Percentiles rank a stretch among this genome's conserved stretches.
Conservation (phyloP, 2,329 filamentous ascomycete genomes). For the Epichloe baconii region DNA sequence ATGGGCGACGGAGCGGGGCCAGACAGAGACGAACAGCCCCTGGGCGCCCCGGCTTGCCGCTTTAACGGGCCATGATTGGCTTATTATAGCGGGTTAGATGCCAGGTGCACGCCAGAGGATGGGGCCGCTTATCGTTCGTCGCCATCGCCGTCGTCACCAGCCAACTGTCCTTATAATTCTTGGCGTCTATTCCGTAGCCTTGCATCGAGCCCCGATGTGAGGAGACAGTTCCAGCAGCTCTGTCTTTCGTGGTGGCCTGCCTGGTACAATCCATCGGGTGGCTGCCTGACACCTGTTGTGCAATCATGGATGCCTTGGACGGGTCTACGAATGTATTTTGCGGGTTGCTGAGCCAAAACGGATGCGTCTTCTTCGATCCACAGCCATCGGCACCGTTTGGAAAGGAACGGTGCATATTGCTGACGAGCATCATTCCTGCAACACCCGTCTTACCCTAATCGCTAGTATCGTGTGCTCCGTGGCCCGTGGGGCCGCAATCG, state of each 20-base stretch:
- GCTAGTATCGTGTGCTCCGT: no score
- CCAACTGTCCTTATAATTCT: not conserved
- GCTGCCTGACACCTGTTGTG: not conserved
- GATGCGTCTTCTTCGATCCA: not conserved
- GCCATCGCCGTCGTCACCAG: conserved; percentile 5
- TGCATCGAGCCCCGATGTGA: not conserved
- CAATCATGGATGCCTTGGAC: not conserved
- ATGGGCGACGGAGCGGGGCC: not conserved
- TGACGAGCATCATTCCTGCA: no score
- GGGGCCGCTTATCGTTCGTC: not conserved
- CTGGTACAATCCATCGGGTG: not conserved
- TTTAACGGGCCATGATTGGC: conserved; percentile 21
- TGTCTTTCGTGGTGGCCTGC: not conserved
- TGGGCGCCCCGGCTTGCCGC: conserved; percentile 14
- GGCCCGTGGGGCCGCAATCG: no score
- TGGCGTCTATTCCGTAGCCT: not conserved
- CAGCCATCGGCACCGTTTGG: not conserved
- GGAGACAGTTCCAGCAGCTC: not conserved
- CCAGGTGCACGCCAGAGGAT: conserved; percentile 5
- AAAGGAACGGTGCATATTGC: not conserved
- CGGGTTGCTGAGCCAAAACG: not conserved
- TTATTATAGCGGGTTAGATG: conserved; percentile 16
- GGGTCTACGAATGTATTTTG: not conserved
- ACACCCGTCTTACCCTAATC: no score
- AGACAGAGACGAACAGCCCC: conserved; percentile 15